phyloP scores from a whole-genome alignment of 352 stramenopile genomes.

The Blastocystis sp. region DNA sequence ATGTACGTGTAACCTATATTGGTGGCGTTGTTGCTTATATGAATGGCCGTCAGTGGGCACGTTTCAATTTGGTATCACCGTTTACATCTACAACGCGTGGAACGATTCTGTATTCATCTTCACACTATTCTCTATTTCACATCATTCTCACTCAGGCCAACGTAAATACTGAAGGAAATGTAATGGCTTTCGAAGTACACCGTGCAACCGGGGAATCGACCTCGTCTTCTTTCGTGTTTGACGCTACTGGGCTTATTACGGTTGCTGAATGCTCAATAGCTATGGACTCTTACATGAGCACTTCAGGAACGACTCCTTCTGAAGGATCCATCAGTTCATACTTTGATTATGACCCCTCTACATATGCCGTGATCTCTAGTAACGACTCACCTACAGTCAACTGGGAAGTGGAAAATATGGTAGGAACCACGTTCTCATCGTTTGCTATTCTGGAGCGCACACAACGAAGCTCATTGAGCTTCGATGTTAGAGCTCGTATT shows the following conservation, averaged over 20 bases:
- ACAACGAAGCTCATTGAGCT: background rate
- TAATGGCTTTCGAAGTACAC: slow-evolving; percentile 25
- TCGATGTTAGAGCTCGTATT: background rate
- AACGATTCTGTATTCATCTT: background rate
- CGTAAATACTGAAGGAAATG: background rate
- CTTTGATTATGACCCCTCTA: background rate
- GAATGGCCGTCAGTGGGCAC: background rate
- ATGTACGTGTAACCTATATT: background rate
- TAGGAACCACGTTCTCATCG: background rate
- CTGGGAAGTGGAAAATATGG: slow-evolving; percentile 51
- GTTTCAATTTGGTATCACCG: background rate
- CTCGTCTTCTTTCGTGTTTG: background rate
- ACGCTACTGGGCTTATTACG: background rate
- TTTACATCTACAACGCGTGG: background rate
- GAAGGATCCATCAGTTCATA: background rate
- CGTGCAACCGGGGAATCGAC: background rate
- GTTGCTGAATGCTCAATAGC: background rate
- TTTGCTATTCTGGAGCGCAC: background rate
- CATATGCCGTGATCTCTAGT: background rate
- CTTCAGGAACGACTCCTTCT: background rate
- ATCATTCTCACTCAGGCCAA: background rate
- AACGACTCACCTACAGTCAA: background rate
- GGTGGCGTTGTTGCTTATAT: background rate
- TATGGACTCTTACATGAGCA: background rate
- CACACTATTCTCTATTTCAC: background rate